Evolutionary conservation across 116 monocot genomes (phyloP).

Genomic region (Papilionanthe hybrid): DNA sequence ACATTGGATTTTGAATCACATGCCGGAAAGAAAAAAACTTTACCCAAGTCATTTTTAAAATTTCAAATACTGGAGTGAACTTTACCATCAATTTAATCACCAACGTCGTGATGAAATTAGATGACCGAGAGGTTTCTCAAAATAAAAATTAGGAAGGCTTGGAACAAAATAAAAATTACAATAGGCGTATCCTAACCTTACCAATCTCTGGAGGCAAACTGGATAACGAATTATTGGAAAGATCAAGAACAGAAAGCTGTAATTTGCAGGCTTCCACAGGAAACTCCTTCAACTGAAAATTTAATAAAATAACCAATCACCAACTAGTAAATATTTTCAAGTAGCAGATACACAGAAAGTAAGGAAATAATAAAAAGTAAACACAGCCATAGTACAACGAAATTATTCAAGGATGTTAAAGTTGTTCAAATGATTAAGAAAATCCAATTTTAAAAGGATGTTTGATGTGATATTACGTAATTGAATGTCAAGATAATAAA

Average conservation of each 20-base stretch:
- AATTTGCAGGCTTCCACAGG: conserved; percentile 72
- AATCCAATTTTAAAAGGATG: background rate
- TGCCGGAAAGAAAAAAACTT: background rate
- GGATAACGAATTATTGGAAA: conserved; percentile 83
- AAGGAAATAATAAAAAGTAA: background rate
- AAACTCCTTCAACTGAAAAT: conserved; percentile 62
- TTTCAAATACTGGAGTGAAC: background rate
- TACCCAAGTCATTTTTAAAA: background rate
- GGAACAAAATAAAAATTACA: background rate
- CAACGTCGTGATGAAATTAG: no score
- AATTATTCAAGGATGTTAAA: background rate
- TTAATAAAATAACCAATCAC: conserved; percentile 19
- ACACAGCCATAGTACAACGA: background rate
- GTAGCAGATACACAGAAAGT: background rate
- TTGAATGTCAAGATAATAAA: background rate
- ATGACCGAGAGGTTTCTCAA: no score
- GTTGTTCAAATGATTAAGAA: background rate
- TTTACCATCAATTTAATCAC: no score
- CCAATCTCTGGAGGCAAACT: conserved; percentile 83
- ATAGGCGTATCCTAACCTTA: conserved; percentile 18
- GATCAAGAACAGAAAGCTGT: conserved; percentile 68
- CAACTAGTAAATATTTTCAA: background rate
- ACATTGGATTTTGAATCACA: no score
- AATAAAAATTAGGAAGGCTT: background rate
- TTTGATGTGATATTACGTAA: background rate